These are phyloP conservation scores for Bolboschoenoplectus hybrid DNA, from an alignment of 202 grass and related monocot genomes.

Conservation along the genomic window DNA sequence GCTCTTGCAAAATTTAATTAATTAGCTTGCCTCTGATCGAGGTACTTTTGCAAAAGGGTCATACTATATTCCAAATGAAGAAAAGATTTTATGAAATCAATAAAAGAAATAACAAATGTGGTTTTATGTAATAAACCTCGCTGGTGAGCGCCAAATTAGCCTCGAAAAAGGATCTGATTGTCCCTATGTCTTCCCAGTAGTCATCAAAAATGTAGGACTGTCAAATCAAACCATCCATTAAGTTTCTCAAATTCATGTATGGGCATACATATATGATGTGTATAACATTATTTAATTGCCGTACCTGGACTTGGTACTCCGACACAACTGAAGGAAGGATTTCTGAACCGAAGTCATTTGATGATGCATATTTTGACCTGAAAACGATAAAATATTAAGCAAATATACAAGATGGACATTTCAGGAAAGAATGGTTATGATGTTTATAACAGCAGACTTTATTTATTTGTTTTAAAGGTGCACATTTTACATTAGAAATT, in stretches of 20 bases:
- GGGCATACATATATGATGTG: not conserved
- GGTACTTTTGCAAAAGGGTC: not conserved
- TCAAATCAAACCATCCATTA: slow-evolving; percentile 29
- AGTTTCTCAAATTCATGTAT: not conserved
- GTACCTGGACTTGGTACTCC: slow-evolving; percentile 65
- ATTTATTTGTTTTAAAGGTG: not conserved
- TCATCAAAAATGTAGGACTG: slow-evolving; percentile 68
- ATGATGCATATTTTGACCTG: slow-evolving; percentile 66
- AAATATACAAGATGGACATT: slow-evolving; percentile 7
- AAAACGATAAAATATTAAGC: slow-evolving; percentile 23
- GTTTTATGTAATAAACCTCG: slow-evolving; percentile 48
- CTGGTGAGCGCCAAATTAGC: slow-evolving; percentile 79
- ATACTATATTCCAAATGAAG: not conserved
- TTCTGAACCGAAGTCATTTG: slow-evolving; percentile 80
- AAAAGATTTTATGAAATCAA: not conserved
- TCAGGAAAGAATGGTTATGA: not conserved
- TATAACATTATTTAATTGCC: not conserved
- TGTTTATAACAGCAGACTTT: not conserved
- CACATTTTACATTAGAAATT: not conserved
- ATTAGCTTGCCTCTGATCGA: not conserved
- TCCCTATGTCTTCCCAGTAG: slow-evolving; percentile 91
- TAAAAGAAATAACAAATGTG: not conserved
- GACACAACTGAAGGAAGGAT: slow-evolving; percentile 65
- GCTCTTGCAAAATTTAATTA: slow-evolving; percentile 21
- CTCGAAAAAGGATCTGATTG: slow-evolving; percentile 78